Evolutionary conservation across 768 basidiomycete genomes (phyloP).

Genomic region (Cystobasidium onofrii): DNA sequence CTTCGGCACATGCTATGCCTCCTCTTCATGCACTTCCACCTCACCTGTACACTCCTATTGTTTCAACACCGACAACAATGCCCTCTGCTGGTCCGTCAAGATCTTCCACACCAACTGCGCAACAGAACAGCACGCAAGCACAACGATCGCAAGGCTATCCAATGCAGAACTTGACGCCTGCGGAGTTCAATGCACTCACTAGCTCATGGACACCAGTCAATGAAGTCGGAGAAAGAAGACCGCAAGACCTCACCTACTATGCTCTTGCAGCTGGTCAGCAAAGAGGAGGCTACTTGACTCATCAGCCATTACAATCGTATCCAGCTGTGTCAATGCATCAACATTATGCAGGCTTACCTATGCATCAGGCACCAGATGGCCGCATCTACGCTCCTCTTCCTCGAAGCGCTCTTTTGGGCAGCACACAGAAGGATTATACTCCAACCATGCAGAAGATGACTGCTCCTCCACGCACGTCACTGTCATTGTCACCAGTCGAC

Average conservation of each 20-base stretch:
- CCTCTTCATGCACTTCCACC: not conserved
- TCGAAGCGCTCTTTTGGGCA: not conserved
- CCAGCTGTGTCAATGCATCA: not conserved
- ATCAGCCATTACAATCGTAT: constrained; percentile 7
- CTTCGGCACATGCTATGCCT: not conserved
- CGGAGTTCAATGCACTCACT: constrained; percentile 8
- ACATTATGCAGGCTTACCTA: not conserved
- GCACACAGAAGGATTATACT: not conserved
- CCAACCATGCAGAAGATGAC: not conserved
- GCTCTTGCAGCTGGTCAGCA: constrained; percentile 30
- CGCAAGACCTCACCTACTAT: constrained; percentile 17
- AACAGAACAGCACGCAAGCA: not conserved
- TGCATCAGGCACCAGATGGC: not conserved
- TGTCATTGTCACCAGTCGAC: constrained; percentile 9
- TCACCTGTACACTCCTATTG: not conserved
- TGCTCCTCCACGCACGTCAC: not conserved
- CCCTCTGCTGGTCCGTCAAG: not conserved
- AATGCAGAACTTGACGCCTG: not conserved
- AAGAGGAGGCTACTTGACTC: constrained; percentile 5
- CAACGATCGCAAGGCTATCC: not conserved
- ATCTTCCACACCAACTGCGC: not conserved
- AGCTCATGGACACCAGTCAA: not conserved
- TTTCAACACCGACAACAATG: not conserved
- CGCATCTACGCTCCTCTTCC: not conserved
- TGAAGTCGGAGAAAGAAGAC: not conserved